Evolutionary conservation across 108 stramenopile species (phyloP).

Genomic region (Hondaea fermentalgiana): DNA sequence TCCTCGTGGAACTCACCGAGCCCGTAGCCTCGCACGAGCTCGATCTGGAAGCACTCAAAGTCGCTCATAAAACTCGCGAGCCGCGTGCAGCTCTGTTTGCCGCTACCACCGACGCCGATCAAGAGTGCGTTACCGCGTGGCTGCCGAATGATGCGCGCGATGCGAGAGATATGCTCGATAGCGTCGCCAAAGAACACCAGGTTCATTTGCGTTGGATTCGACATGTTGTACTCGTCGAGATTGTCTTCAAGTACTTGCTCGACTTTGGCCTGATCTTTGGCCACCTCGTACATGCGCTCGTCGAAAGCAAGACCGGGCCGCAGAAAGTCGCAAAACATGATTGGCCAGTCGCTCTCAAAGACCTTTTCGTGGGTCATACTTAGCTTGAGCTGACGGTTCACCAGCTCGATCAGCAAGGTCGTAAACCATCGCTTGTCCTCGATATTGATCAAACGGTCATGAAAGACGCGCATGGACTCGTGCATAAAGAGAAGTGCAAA

Average conservation of each 20-base stretch:
- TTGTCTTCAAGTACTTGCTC: slow-evolving; percentile 36
- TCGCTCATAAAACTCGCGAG: slow-evolving; percentile 47
- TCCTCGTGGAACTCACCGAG: slow-evolving; percentile 55
- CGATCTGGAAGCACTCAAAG: slow-evolving; percentile 45
- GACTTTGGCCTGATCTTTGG: slow-evolving; percentile 31
- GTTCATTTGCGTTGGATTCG: slow-evolving; percentile 51
- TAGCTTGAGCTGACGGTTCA: slow-evolving; percentile 29
- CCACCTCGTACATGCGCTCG: slow-evolving; percentile 42
- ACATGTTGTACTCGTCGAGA: slow-evolving; percentile 57
- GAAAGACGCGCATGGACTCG: slow-evolving; percentile 53
- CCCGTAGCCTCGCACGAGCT: slow-evolving; percentile 56
- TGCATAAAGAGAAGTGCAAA: slow-evolving; percentile 49
- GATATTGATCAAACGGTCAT: slow-evolving; percentile 51
- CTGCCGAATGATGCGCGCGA: slow-evolving; percentile 52
- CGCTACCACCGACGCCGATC: slow-evolving; percentile 56
- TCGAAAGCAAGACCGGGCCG: slow-evolving; percentile 28
- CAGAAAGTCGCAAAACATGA: slow-evolving; percentile 53
- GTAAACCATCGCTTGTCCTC: slow-evolving; percentile 59
- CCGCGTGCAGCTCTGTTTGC: slow-evolving; percentile 55
- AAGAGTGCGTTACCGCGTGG: slow-evolving; percentile 60
- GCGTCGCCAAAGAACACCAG: slow-evolving; percentile 58
- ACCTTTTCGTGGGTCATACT: slow-evolving; percentile 40
- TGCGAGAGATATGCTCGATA: slow-evolving; percentile 45
- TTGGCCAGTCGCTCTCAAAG: slow-evolving; percentile 27
- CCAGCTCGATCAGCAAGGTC: slow-evolving; percentile 41